phyloP scores from a whole-genome alignment of 345 rosid species.

The Capsella bursapastoris region DNA sequence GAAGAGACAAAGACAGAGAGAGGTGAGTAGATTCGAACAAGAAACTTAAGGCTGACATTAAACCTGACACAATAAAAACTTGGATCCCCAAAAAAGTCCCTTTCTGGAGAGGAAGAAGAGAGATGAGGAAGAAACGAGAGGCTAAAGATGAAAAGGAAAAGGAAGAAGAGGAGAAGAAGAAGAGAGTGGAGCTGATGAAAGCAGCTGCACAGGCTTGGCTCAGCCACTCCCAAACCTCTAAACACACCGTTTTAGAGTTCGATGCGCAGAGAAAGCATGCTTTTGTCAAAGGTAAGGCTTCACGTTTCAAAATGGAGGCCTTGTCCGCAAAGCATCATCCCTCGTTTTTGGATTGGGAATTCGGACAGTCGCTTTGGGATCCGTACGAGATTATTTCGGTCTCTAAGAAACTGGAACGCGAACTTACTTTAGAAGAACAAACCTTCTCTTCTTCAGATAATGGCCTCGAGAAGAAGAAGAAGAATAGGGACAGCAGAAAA shows the following conservation, averaged over 20 bases:
- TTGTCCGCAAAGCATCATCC: constrained; percentile 34
- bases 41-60: constrained; percentile 44
- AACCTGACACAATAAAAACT: constrained; percentile 18
- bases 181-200: constrained; percentile 68
- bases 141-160: constrained; percentile 45
- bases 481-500: constrained; percentile 53
- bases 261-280: constrained; percentile 52
- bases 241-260: constrained; percentile 53
- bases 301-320: constrained; percentile 78
- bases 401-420: constrained; percentile 63
- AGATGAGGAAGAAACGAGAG: constrained; percentile 48
- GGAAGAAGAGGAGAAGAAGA: constrained; percentile 36
- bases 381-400: constrained; percentile 74
- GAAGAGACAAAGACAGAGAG: constrained; percentile 10
- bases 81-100: constrained; percentile 6
- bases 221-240: constrained; percentile 53
- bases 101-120: constrained; percentile 22
- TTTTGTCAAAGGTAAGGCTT: constrained; percentile 54
- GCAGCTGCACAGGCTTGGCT: constrained; percentile 95
- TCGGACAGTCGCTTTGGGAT: constrained; percentile 70
- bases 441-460: constrained; percentile 31
- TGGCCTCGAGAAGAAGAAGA: constrained; percentile 37
- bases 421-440: constrained; percentile 50
- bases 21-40: constrained; percentile 27
- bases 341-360: constrained; percentile 61